Conservation (phyloP, 208 protist genomes). For the Trypanosoma caninum region DNA sequence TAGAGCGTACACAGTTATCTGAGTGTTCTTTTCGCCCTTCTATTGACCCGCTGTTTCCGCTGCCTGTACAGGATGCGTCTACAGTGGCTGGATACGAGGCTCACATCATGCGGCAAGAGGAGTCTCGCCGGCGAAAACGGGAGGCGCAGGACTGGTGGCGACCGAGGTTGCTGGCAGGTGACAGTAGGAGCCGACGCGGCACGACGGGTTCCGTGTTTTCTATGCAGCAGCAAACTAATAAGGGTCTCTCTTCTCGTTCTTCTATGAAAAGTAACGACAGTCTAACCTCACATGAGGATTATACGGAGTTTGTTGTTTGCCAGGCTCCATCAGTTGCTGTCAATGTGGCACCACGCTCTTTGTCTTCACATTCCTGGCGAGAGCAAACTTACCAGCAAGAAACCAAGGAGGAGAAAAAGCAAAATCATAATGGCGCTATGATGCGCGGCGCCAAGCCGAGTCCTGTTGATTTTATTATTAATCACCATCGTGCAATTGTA, state of each 20-base stretch:
- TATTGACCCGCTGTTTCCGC: slow-evolving; percentile 45
- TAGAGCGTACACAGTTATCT: slow-evolving; percentile 21
- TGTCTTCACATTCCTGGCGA: neutral
- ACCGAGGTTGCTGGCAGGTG: slow-evolving; percentile 6
- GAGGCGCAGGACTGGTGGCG: slow-evolving; percentile 62
- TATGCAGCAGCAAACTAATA: slow-evolving; percentile 20
- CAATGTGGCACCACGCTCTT: neutral
- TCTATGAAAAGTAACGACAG: slow-evolving; percentile 13
- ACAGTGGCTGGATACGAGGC: slow-evolving; percentile 37
- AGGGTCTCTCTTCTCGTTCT: neutral
- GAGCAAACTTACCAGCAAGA: neutral
- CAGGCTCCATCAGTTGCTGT: slow-evolving; percentile 2
- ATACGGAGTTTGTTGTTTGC: slow-evolving; percentile 15
- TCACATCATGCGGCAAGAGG: slow-evolving; percentile 53
- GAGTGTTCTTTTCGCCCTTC: slow-evolving; percentile 68
- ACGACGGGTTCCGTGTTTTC: no score
- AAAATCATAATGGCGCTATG: neutral
- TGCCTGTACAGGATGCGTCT: slow-evolving; percentile 25
- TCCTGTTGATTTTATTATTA: slow-evolving; percentile 28
- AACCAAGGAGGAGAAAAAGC: no score
- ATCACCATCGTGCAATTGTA: slow-evolving; percentile 27
- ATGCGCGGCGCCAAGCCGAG: slow-evolving; percentile 10
- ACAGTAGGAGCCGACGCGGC: neutral
- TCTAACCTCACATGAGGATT: slow-evolving; percentile 1
- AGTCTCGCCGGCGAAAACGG: slow-evolving; percentile 44